Evolutionary conservation across 2,329 filamentous ascomycete genomes (phyloP).

Genomic region (Verticillium klebahnii): DNA sequence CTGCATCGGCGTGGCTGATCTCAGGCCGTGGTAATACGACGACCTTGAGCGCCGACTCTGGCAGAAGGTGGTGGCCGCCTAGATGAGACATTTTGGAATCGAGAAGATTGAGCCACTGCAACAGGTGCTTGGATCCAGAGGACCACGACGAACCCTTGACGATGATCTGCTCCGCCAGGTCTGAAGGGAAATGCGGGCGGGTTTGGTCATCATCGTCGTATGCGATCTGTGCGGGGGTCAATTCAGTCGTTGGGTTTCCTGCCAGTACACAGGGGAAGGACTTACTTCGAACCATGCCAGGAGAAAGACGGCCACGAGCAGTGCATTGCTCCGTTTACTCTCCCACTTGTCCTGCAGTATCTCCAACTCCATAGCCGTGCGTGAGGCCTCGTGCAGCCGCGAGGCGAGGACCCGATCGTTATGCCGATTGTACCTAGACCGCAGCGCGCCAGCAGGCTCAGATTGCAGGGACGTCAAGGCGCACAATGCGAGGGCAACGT

Average conservation of each 20-base stretch:
- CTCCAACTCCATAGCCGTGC: neutral
- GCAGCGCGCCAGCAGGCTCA: neutral
- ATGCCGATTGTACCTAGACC: neutral
- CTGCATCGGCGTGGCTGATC: neutral
- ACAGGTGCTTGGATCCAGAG: neutral
- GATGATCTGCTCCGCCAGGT: neutral
- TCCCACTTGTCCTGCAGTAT: neutral
- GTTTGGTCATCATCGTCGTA: neutral
- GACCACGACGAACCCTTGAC: neutral
- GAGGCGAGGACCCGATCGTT: neutral
- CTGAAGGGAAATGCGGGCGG: neutral
- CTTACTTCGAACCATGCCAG: constrained; percentile 1
- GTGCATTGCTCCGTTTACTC: neutral
- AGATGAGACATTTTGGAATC: constrained; percentile 1
- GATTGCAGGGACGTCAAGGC: neutral
- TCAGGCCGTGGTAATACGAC: neutral
- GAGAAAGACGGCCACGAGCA: neutral
- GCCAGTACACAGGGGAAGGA: too few species aligned
- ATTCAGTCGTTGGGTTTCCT: neutral
- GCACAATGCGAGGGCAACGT: neutral
- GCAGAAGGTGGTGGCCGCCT: neutral
- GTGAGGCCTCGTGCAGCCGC: neutral
- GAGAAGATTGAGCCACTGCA: constrained; percentile 1
- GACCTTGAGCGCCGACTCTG: neutral
- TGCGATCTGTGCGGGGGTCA: too few species aligned